Evolutionary conservation across 2,329 filamentous ascomycete species (phyloP), one percentile per base, ranked within the genome.

Genomic region (Penicillium griseofulvum): DNA sequence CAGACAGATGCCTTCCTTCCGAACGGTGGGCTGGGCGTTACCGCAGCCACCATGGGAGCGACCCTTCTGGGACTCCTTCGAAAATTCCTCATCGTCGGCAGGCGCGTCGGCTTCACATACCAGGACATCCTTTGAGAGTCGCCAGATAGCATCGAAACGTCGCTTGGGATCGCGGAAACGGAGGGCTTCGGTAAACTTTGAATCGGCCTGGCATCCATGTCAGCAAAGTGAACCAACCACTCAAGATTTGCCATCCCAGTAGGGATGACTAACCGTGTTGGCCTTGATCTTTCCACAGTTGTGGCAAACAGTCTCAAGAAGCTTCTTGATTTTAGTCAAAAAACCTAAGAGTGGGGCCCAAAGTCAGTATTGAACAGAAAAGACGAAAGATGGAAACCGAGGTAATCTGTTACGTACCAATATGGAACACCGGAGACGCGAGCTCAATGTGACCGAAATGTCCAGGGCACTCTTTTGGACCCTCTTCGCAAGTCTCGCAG

Each of bases 361-460:
- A 49, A n/a, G 62, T 73, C 60, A 75, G 73, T 50, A 49, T 11
- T 24, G 65, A 12, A 8, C 11, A 28, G 33, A 16, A 17, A 12
- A 49, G 41, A 42, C 28, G 16, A 49, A 39, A 51, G 36, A 43
- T 50, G 33, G 46, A 24, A 43, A 37, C 61, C 10, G 17, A 50
- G 52, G n/a, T 28, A 36, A 34, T 36, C 5, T 47, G 16, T 24
- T 8, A 24, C 72, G 54, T 74, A 87, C 84, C 85, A 67, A 87
- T 84, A 68, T 99, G 94, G 76, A 89, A 99, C 67, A 99, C 94
- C 53, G 95, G 94, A 72, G 91, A 92, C 39, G 94, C 92, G 65
- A 99, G 83, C 78, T 99, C 95, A 68, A 99, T 99, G 77, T 99
- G 95, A 62, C 94, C 94, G 73, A 99, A 99, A 74, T 99, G 94